Base-by-base conservation (phyloP, 1,139 yeast genomes). In the Saccharomyces hybrid region DNA sequence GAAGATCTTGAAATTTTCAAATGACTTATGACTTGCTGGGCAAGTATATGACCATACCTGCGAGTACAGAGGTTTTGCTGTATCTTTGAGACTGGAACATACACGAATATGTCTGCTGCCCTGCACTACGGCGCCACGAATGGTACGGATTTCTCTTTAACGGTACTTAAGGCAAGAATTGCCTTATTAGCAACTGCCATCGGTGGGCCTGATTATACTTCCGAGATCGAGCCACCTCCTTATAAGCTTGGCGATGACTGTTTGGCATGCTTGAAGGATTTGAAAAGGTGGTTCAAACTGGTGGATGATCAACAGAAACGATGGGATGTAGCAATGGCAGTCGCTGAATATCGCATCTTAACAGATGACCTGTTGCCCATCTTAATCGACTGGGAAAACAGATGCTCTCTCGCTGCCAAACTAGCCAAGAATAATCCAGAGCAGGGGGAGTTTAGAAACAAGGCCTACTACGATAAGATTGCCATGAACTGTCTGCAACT, bases 171-270 rank as follows among this genome's bases (percentile, higher is more conserved):
- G 48, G 72, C 71, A 2, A 62, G 72, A 55, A 68, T 69, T 29
- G 72, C 71, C 2, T 54, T 69, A 29, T 52, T 69, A 29, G 68
- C 72, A 1, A 68, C 71, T 9, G 70, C 71, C 7, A 68, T 68
- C 19, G 73, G 72, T 51, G 71, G 71, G 9, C 70, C 71, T 3
- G 73, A 69, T 54, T 68, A 68, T 51, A 62, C 86, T 0, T 66
- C 76, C 0, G 62, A 66, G 3, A 59, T 67, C 2, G 76, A 76
- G 0, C 73, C 75, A 3, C 77, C 81, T 1, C 83, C 85, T 0
- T 93, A 93, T 65, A 82, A 81, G 59, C 76, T 91, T 2, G 99
- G 99, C 9, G 91, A 86, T 60, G 98, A 93, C 67, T 97, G 97
- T 57, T 72, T 88, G 57, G 91, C 91, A 0, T 89, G 98, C 70